phyloP scores from a whole-genome alignment of 306 rosid species.

The Trichosanthes truncata region DNA sequence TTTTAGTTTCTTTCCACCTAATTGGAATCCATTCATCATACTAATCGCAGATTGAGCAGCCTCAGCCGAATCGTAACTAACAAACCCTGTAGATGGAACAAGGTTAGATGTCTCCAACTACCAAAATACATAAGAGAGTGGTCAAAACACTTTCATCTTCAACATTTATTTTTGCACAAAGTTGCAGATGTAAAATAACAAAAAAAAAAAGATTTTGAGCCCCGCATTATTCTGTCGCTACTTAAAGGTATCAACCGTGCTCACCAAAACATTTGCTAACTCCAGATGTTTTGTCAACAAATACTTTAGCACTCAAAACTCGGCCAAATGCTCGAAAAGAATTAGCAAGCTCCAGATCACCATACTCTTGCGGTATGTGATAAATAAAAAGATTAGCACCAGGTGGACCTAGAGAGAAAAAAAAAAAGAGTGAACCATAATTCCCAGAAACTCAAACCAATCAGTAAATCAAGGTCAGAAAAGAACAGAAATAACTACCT shows the following conservation, averaged over 20 bases:
- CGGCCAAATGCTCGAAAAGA: conserved; percentile 87
- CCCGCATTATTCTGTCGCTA: background rate
- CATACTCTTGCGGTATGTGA: conserved; percentile 98
- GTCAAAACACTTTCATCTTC: background rate
- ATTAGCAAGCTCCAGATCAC: conserved; percentile 75
- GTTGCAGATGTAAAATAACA: background rate
- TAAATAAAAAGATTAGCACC: conserved; percentile 98
- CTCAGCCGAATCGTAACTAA: conserved; percentile 84
- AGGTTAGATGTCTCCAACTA: conserved; percentile 16
- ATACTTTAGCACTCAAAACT: conserved; percentile 95
- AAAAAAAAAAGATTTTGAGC: background rate
- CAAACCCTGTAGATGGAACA: conserved; percentile 66
- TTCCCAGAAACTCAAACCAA: background rate
- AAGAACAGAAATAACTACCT: conserved; percentile 43
- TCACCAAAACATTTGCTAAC: conserved; percentile 99
- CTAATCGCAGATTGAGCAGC: conserved; percentile 77
- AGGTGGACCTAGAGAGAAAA: conserved; percentile 67
- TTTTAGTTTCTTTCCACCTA: conserved; percentile 88
- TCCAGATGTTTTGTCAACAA: conserved; percentile 95
- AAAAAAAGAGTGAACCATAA: background rate
- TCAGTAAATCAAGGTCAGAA: background rate
- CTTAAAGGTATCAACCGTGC: conserved; percentile 9
- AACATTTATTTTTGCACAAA: background rate
- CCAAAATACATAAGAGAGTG: background rate
- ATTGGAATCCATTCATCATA: conserved; percentile 86